Percentiles rank a stretch among this genome's conserved stretches.
Conservation (phyloP, 2,329 filamentous ascomycete species). For the Talaromyces sp. region DNA sequence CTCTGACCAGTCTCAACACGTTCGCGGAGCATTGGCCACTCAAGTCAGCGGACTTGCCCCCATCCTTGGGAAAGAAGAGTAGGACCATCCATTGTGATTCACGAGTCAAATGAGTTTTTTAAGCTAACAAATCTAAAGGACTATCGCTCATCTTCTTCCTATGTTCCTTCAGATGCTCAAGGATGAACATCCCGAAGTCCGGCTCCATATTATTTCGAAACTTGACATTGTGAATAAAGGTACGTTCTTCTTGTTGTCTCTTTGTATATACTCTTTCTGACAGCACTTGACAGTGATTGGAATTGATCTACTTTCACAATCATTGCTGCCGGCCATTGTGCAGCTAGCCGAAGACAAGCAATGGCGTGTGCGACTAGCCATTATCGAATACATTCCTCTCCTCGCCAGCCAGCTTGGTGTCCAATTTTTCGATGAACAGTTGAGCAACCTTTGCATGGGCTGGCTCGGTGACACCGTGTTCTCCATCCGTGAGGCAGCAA, state of each 20-base stretch:
- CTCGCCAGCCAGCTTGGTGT: conserved; percentile 93
- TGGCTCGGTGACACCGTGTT: conserved; percentile 99
- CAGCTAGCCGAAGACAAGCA: conserved; percentile 98
- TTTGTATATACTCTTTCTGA: not conserved
- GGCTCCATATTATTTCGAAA: conserved; percentile 99
- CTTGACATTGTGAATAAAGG: conserved; percentile 96
- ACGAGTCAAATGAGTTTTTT: not conserved
- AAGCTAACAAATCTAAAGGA: conserved; percentile 49
- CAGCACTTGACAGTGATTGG: conserved; percentile 67
- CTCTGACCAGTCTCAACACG: conserved; percentile 92
- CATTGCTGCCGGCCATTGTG: conserved; percentile 92
- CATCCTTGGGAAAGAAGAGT: conserved; percentile 97
- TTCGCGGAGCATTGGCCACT: conserved; percentile 88
- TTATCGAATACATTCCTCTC: conserved; percentile 98
- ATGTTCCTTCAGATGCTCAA: conserved; percentile 99
- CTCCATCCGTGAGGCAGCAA: conserved; percentile 95
- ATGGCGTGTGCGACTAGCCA: conserved; percentile 94
- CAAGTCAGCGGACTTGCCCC: conserved; percentile 96
- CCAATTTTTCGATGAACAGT: conserved; percentile 96
- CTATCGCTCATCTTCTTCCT: conserved; percentile 89
- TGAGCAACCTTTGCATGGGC: conserved; percentile 92
- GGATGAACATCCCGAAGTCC: conserved; percentile 96
- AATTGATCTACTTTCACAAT: conserved; percentile 94
- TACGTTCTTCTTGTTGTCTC: conserved; percentile 34
- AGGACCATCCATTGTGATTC: conserved; percentile 33